These are phyloP conservation scores for Tolypocladium paradoxum DNA, from an alignment of 2,329 filamentous ascomycete genomes.

Conservation along the genomic window DNA sequence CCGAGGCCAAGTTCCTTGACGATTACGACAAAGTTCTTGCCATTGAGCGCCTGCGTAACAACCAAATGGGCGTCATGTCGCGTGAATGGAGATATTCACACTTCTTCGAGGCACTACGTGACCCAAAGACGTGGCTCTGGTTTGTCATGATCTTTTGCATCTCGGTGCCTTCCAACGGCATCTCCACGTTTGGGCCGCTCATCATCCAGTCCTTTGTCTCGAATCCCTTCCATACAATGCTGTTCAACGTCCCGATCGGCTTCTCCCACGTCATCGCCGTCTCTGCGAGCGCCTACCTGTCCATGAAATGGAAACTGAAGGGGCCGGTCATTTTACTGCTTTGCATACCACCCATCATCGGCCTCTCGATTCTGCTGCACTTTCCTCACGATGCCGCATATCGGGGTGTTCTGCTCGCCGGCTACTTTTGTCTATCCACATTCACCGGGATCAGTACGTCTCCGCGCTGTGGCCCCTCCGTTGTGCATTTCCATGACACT, in stretches of 20 bases:
- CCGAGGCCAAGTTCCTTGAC: constrained; percentile 38
- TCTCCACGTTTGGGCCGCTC: constrained; percentile 47
- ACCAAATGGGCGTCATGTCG: constrained; percentile 43
- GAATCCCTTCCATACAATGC: constrained; percentile 42
- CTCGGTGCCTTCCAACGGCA: constrained; percentile 45
- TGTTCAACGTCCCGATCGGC: constrained; percentile 52
- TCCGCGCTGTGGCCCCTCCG: not conserved
- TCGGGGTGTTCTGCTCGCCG: constrained; percentile 38
- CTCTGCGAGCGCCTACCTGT: constrained; percentile 43
- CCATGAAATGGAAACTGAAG: constrained; percentile 45
- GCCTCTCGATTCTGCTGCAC: constrained; percentile 41
- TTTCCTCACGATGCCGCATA: constrained; percentile 34
- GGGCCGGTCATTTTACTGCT: constrained; percentile 42
- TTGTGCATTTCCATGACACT: not conserved
- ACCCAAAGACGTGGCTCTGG: constrained; percentile 52
- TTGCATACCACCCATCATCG: constrained; percentile 46
- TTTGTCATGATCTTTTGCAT: constrained; percentile 43
- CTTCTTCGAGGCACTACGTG: constrained; percentile 40
- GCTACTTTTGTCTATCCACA: constrained; percentile 48
- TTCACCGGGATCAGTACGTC: constrained; percentile 34
- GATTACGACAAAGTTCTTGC: constrained; percentile 41
- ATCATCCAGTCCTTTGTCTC: constrained; percentile 51
- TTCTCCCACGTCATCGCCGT: constrained; percentile 49
- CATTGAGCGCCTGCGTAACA: constrained; percentile 41
- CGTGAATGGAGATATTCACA: constrained; percentile 41